Base-by-base conservation (phyloP, 2,329 filamentous ascomycete genomes). In the Sporothrix humicola region DNA sequence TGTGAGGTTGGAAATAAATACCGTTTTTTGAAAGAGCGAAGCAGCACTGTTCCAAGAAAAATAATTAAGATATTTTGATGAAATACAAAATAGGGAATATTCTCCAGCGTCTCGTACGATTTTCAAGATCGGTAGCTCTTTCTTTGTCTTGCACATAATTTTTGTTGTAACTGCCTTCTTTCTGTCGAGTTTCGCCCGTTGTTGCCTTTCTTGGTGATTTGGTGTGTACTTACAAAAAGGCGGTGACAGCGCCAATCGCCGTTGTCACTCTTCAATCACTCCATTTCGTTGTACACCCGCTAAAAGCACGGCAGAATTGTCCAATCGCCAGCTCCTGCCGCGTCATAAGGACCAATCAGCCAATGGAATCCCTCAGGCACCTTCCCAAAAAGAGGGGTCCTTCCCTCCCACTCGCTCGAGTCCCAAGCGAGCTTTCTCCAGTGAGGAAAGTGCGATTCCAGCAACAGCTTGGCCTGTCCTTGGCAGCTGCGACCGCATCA, bases 371-470 rank as follows among this genome's bases (percentile, higher is more conserved):
- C 15, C n/a, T 42, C 42, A 42, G 17, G 42, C 42, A 56, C 52
- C 52, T 56, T 56, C 52, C 58, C 58, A 52, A 63, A 68, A 68
- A 52, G 65, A 50, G 65, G 65, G 65, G 65, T 68, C 65, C 52
- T 48, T 66, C 61, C 31, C 31, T 37, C 31, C 31, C 31, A 37
- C 31, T 37, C 31, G 31, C 31, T 37, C 31, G 7, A 37, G 31
- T 37, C 7, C 31, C 61, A 48, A n/a, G 59, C 63, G 63, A 66
- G 63, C 44, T 66, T 37, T 66, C 59, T 65, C 44, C 23, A 66
- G 63, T 31, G 50, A 44, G 63, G 63, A 48, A 66, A 48, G 63
- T 46, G 20, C 63, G 63, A 52, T 68, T n/a, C 23, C 46, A 52
- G 52, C 15, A 23, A 7, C 48, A 69, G 66, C 66, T 20, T 69